A percentile compares a stretch with the other conserved stretches of the same genome.
Conservation (phyloP, 148 eudicot species). For the Polygonum maritimum region DNA sequence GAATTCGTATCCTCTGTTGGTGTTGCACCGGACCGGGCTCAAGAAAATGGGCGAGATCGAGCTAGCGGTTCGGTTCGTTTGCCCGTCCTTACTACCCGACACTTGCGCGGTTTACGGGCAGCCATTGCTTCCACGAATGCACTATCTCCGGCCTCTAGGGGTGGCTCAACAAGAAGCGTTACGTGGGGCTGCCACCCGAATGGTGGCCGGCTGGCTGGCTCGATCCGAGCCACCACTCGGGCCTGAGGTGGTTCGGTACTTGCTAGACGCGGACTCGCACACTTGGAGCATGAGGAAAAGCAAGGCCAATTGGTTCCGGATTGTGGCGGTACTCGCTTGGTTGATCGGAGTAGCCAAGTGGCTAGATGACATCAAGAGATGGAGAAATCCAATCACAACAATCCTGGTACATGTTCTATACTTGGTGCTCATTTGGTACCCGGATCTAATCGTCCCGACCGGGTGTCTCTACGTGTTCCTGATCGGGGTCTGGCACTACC, state of each 20-base stretch:
- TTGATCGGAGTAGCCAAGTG: conserved; percentile 82
- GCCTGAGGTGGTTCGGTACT: conserved; percentile 72
- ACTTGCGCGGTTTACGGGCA: conserved; percentile 76
- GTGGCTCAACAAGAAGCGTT: conserved; percentile 91
- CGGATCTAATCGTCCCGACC: conserved; percentile 91
- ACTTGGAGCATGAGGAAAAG: conserved; percentile 97
- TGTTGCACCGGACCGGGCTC: conserved; percentile 45
- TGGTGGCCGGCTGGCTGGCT: conserved; percentile 82
- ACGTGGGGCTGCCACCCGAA: conserved; percentile 69
- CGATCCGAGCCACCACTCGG: conserved; percentile 91
- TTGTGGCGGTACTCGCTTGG: conserved; percentile 84
- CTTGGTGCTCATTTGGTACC: conserved; percentile 88
- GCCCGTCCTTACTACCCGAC: conserved; percentile 79
- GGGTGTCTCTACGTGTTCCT: conserved; percentile 72
- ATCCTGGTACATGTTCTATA: conserved; percentile 72
- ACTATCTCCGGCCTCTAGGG: conserved; percentile 85
- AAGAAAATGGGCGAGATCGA: conserved; percentile 97
- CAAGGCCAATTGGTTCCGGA: conserved; percentile 88
- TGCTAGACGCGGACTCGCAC: conserved; percentile 89
- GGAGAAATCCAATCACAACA: conserved; percentile 84
- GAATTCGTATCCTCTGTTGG: conserved; percentile 73
- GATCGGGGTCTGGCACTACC: conserved; percentile 87
- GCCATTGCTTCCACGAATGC: conserved; percentile 81
- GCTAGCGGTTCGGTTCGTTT: conserved; percentile 71
- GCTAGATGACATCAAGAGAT: conserved; percentile 67